Evolutionary conservation across 140 eudicot species (phyloP), one percentile per base, ranked within the genome.

Genomic region (Bidens hawaiensis): DNA sequence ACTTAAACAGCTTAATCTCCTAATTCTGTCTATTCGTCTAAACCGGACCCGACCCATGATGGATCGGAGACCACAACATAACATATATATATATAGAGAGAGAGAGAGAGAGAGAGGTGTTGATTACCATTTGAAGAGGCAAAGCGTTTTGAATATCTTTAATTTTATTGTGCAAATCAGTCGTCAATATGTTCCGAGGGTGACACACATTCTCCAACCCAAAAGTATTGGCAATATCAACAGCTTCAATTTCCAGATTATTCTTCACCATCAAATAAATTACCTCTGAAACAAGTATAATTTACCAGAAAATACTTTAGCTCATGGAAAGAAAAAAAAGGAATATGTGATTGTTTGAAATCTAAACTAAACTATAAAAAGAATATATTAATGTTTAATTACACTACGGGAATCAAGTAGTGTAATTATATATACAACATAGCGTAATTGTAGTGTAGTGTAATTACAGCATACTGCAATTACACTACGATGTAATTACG

Each of bases 221-320:
- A 28, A 84, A 77, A 36, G 82, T 87, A 56, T 67, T 84, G 23
- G 62, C 79, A 26, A 78, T 30, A 74, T 81, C 81, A 77, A 77
- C 84, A 64, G 94, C 96, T 71, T 87, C 84, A 42, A 84, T 73
- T 63, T 79, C 84, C 72, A 72, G 61, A 49, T 74, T 75, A 28
- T 48, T 41, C 72, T 76, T 78, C 70, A 76, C 53, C 94, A 87
- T 78, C 67, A 41, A 49, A 61, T 64, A 84, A 59, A 87, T 70
- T 71, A 79, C 60, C 6, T 78, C 95, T 87, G 85, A 54, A 62
- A 70, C 65, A 78, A 48, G 60, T 19, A 58, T 1, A 60, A 16
- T 15, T 53, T 14, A 53, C 50, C 53, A 40, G 14, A 36, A 64
- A 43, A 55, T 17, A 65, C 16, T 47, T 47, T 23, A 70, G 65